A percentile compares a stretch with the other conserved stretches of the same genome.
Evolutionary conservation across 352 stramenopile genomes (phyloP).

Genomic region (Globisporangium cederbergense): DNA sequence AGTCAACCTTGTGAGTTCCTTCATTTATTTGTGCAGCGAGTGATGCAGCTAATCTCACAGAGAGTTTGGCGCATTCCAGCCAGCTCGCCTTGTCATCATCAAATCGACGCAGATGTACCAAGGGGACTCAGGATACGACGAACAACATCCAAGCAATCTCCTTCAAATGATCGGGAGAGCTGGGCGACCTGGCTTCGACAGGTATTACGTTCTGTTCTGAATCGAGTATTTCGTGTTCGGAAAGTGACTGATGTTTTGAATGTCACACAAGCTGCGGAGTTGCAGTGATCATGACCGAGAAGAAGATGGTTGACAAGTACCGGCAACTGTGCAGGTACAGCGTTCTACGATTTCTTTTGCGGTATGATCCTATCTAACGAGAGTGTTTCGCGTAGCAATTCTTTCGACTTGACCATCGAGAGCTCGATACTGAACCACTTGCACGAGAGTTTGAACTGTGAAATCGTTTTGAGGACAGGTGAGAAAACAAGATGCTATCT

Average conservation of each 20-base stretch:
- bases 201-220: constrained; percentile 15
- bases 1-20: constrained; percentile 34
- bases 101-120: constrained; percentile 39
- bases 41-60: neutral
- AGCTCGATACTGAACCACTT: constrained; percentile 9
- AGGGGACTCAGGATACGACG: constrained; percentile 21
- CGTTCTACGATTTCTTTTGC: neutral
- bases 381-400: constrained; percentile 4
- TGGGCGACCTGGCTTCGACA: constrained; percentile 29
- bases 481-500: constrained; percentile 11
- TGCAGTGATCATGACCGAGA: constrained; percentile 29
- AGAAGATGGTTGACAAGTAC: constrained; percentile 20
- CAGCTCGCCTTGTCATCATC: constrained; percentile 37
- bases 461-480: constrained; percentile 22
- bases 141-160: constrained; percentile 25
- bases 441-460: constrained; percentile 13
- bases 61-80: constrained; percentile 15
- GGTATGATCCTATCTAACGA: neutral
- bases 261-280: constrained; percentile 16
- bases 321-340: constrained; percentile 23
- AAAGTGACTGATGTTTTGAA: neutral
- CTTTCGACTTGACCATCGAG: constrained; percentile 13
- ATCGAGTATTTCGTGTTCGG: neutral
- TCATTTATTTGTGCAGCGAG: neutral
- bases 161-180: constrained; percentile 46